Percentiles rank a stretch among this genome's conserved stretches.
phyloP scores from a whole-genome alignment of 345 rosid genomes.

The Eucalyptus pumila region DNA sequence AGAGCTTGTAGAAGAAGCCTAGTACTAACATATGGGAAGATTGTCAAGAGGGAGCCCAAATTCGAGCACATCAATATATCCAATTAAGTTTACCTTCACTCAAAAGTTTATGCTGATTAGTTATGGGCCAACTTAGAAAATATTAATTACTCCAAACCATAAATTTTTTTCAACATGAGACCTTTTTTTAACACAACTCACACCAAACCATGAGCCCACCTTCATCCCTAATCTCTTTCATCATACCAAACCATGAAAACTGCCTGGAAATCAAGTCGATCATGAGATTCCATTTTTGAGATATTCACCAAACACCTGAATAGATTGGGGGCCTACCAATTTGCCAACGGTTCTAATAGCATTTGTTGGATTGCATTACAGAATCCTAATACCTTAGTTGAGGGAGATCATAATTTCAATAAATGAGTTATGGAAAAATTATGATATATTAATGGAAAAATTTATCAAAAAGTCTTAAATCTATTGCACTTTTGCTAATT shows the following conservation, averaged over 20 bases:
- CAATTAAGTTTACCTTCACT: background rate
- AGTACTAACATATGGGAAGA: background rate
- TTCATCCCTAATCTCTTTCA: background rate
- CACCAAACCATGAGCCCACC: background rate
- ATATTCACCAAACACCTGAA: background rate
- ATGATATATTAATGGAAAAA: background rate
- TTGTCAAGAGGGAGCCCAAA: background rate
- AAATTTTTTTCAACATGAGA: background rate
- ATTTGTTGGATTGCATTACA: background rate
- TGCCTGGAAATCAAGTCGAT: fast-evolving
- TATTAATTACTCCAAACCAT: background rate
- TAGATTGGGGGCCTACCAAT: background rate
- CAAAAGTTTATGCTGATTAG: background rate
- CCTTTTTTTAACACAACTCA: background rate
- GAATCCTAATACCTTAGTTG: background rate
- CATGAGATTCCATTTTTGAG: background rate
- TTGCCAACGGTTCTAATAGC: background rate
- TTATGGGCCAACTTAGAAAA: background rate
- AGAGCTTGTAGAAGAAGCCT: background rate
- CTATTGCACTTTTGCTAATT: no score
- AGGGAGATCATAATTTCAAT: fast-evolving
- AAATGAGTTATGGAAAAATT: background rate
- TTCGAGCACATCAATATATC: background rate
- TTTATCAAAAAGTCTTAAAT: no score
- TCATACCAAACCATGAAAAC: background rate